Evolutionary conservation across 352 stramenopile species (phyloP).

Genomic region (Globisporangium nodosum): DNA sequence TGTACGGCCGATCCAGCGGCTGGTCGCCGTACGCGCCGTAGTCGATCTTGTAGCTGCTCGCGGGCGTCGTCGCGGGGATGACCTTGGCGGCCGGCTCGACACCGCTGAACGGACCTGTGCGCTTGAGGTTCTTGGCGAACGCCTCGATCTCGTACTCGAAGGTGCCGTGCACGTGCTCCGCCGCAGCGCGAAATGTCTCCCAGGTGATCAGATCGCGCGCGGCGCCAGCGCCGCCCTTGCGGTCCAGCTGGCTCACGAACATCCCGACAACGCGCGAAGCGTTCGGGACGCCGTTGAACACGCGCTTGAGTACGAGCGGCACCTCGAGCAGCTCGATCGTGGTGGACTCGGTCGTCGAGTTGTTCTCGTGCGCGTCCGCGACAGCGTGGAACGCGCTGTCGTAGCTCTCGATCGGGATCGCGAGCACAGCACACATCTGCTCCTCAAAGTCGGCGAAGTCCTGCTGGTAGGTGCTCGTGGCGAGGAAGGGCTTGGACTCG

Average conservation of each 20-base stretch:
- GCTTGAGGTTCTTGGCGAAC: slow-evolving; percentile 16
- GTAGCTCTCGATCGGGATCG: slow-evolving; percentile 27
- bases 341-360: slow-evolving; percentile 5
- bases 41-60: slow-evolving; percentile 71
- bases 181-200: slow-evolving; percentile 32
- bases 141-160: slow-evolving; percentile 34
- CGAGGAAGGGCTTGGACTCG: slow-evolving; percentile 48
- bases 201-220: slow-evolving; percentile 44
- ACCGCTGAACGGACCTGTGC: slow-evolving; percentile 11
- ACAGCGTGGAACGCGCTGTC: slow-evolving; percentile 40
- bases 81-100: slow-evolving; percentile 20
- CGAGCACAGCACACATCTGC: slow-evolving; percentile 35
- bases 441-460: slow-evolving; percentile 58
- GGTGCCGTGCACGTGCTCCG: slow-evolving; percentile 32
- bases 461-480: slow-evolving; percentile 50
- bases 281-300: slow-evolving; percentile 22
- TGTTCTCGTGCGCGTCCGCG: slow-evolving; percentile 29
- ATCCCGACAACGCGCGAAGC: slow-evolving; percentile 27
- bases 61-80: slow-evolving; percentile 50
- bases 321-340: slow-evolving; percentile 48
- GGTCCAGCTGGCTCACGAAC: slow-evolving; percentile 46
- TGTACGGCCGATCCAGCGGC: slow-evolving; percentile 56
- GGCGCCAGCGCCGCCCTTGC: slow-evolving; percentile 15
- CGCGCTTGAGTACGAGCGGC: slow-evolving; percentile 35
- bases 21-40: slow-evolving; percentile 63